A percentile compares a stretch with the other conserved stretches of the same genome.
Conservation (phyloP, 768 basidiomycete species). For the Russula sp. region DNA sequence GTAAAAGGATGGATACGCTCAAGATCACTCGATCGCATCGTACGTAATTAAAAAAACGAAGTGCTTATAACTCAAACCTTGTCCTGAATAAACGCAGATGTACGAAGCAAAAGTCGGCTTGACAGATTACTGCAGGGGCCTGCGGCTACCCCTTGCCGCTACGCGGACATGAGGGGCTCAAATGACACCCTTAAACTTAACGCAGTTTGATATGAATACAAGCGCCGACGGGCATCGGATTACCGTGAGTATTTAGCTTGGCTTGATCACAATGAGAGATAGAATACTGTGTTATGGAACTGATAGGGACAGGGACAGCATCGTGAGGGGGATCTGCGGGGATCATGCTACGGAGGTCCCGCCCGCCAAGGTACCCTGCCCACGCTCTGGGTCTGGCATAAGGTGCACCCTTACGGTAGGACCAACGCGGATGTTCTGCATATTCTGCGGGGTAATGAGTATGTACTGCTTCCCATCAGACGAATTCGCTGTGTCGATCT, state of each 20-base stretch:
- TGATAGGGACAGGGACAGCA: not conserved
- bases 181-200: not conserved
- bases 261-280: not conserved
- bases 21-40: no score
- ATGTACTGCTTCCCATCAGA: constrained; percentile 90
- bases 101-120: no score
- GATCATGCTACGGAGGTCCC: constrained; percentile 15
- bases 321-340: not conserved
- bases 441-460: constrained; percentile 93
- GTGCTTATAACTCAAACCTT: no score
- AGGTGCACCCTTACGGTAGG: constrained; percentile 65
- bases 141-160: not conserved
- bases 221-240: constrained; percentile 3
- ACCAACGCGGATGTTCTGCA: constrained; percentile 68
- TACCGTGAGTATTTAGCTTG: not conserved
- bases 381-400: constrained; percentile 77
- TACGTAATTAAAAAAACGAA: no score
- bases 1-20: no score
- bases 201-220: not conserved
- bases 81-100: no score
- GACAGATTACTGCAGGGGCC: no score
- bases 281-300: not conserved
- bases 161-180: not conserved
- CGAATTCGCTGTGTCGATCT: constrained; percentile 87
- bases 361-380: constrained; percentile 44